phyloP scores from a whole-genome alignment of 192 early-diverging fungal species.

The Coemansia sp. region DNA sequence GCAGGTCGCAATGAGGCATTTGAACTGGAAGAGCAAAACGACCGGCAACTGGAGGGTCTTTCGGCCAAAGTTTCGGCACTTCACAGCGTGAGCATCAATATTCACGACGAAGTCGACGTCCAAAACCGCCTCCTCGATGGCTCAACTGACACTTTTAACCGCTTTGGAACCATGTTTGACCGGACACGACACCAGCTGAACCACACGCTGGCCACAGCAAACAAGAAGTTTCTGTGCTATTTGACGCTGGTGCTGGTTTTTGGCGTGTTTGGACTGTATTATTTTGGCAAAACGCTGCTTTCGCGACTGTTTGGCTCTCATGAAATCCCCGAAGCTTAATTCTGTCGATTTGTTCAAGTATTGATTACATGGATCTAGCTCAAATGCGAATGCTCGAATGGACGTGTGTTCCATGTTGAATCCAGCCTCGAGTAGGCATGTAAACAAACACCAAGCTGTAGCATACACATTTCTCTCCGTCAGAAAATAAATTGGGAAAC shows the following conservation, averaged over 20 bases:
- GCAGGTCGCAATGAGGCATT: conserved; percentile 39
- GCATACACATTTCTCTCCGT: conserved; percentile 3
- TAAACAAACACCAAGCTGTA: background rate
- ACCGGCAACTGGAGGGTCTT: conserved; percentile 39
- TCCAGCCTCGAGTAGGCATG: background rate
- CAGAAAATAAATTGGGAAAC: conserved; percentile 4
- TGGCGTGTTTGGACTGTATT: conserved; percentile 41
- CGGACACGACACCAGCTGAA: conserved; percentile 41
- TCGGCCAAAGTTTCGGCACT: conserved; percentile 47
- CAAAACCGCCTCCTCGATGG: conserved; percentile 47
- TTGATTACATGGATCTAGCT: background rate
- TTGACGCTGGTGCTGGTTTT: conserved; percentile 34
- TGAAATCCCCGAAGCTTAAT: background rate
- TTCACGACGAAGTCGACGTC: conserved; percentile 39
- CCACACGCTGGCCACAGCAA: conserved; percentile 43
- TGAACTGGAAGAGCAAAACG: conserved; percentile 50
- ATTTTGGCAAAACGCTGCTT: conserved; percentile 32
- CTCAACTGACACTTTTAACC: conserved; percentile 35
- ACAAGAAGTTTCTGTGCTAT: conserved; percentile 41
- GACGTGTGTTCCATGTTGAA: conserved; percentile 2
- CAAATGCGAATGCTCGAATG: background rate
- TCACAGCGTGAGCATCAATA: conserved; percentile 46
- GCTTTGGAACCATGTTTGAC: conserved; percentile 53
- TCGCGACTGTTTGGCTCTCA: conserved; percentile 2
- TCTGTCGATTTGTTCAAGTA: background rate